phyloP scores from a whole-genome alignment of 495 filamentous ascomycete species.

The Terfezia boudieri region DNA sequence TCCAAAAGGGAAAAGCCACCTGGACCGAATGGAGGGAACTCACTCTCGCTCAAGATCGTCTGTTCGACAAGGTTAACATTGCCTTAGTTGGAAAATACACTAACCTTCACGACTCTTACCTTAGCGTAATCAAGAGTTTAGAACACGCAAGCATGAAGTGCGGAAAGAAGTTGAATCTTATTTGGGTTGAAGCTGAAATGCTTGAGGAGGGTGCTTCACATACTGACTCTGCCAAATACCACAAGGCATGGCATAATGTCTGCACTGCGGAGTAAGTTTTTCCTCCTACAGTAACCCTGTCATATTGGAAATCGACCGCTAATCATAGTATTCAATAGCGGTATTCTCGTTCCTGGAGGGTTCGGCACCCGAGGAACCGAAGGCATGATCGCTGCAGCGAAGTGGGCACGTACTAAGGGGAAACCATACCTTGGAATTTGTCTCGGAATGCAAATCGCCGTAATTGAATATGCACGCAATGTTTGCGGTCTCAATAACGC shows the following conservation, averaged over 20 bases:
- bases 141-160: slow-evolving; percentile 85
- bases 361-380: slow-evolving; percentile 64
- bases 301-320: slow-evolving; percentile 3
- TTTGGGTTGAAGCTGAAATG: slow-evolving; percentile 65
- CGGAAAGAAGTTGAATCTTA: slow-evolving; percentile 50
- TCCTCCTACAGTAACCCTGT: slow-evolving; percentile 7
- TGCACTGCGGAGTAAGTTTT: slow-evolving; percentile 36
- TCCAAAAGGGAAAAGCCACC: slow-evolving; percentile 34
- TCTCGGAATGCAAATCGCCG: slow-evolving; percentile 84
- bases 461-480: slow-evolving; percentile 69
- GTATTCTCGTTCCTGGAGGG: slow-evolving; percentile 46
- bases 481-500: slow-evolving; percentile 32
- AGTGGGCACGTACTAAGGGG: slow-evolving; percentile 63
- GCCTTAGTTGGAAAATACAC: slow-evolving; percentile 86
- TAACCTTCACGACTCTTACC: slow-evolving; percentile 59
- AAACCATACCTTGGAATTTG: slow-evolving; percentile 79
- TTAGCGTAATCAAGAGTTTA: slow-evolving; percentile 58
- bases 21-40: slow-evolving; percentile 59
- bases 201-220: slow-evolving; percentile 41
- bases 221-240: slow-evolving; percentile 45
- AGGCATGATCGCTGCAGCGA: slow-evolving; percentile 69
- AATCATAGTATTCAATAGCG: slow-evolving; percentile 3
- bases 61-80: slow-evolving; percentile 50
- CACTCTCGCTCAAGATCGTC: slow-evolving; percentile 34
- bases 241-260: slow-evolving; percentile 72